Evolutionary conservation across 2,329 filamentous ascomycete species (phyloP).

Genomic region (Alternaria sp.): DNA sequence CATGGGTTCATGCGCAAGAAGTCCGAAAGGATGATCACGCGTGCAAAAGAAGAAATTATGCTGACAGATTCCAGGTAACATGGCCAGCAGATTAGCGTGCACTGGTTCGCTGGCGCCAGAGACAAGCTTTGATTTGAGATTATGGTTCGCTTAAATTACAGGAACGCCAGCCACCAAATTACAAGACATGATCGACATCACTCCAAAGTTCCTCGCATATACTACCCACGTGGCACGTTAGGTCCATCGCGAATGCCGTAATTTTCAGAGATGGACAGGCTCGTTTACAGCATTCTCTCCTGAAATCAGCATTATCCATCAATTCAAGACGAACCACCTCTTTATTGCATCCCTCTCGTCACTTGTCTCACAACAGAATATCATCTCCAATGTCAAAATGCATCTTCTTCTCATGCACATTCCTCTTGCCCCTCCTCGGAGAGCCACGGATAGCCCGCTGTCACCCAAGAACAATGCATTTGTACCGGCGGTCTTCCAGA

Average conservation of each 20-base stretch:
- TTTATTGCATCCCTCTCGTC: too few relatives aligned
- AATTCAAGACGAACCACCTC: neutral
- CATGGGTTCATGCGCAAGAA: neutral
- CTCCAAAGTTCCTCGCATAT: neutral
- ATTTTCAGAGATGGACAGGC: neutral
- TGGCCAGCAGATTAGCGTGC: neutral
- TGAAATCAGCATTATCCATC: neutral
- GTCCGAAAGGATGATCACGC: neutral
- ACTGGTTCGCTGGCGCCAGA: neutral
- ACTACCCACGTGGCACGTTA: neutral
- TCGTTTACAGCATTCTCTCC: neutral
- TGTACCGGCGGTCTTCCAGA: accelerated
- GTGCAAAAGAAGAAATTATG: neutral
- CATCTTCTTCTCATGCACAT: neutral
- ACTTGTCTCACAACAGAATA: neutral
- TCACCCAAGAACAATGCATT: neutral
- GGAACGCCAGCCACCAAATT: neutral
- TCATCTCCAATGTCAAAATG: neutral
- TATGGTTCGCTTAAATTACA: neutral
- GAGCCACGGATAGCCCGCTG: neutral
- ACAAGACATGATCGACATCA: neutral
- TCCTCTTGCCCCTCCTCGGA: neutral
- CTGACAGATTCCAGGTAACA: neutral
- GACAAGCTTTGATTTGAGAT: neutral
- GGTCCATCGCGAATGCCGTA: neutral